phyloP scores from a whole-genome alignment of 23 red algal species.

The Agarophyton chilense region DNA sequence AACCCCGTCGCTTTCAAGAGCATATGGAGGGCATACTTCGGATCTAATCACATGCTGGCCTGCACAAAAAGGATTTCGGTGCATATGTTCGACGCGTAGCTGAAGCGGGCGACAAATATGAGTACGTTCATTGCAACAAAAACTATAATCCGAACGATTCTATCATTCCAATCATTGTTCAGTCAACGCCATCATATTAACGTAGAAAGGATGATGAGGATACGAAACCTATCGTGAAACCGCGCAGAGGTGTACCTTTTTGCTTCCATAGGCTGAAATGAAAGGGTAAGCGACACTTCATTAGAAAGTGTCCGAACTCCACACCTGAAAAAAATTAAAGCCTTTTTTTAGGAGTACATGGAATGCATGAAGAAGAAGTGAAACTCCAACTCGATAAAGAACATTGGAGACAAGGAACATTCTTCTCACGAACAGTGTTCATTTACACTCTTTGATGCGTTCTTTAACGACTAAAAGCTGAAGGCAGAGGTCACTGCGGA shows the following conservation, averaged over 20 bases:
- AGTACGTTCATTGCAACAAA: background rate
- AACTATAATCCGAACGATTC: background rate
- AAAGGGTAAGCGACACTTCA: background rate
- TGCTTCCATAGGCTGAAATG: background rate
- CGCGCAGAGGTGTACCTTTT: background rate
- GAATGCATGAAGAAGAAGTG: background rate
- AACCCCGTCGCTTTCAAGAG: slow-evolving; percentile 5
- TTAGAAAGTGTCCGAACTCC: background rate
- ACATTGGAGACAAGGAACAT: background rate
- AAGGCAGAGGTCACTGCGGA: background rate
- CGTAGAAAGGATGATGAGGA: background rate
- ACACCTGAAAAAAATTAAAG: background rate
- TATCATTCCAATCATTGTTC: background rate
- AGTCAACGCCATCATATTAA: background rate
- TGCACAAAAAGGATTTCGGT: slow-evolving; percentile 29
- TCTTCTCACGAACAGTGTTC: background rate
- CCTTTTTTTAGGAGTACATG: background rate
- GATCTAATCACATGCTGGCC: background rate
- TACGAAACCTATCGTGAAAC: background rate
- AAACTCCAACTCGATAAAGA: background rate
- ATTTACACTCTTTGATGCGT: background rate
- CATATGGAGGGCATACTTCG: slow-evolving; percentile 5
- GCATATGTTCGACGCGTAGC: slow-evolving; percentile 14
- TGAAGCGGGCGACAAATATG: background rate
- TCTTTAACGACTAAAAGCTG: background rate